Evolutionary conservation across 2,329 filamentous ascomycete species (phyloP), one percentile per base, ranked within the genome.

Genomic region (Fusarium beomiforme): DNA sequence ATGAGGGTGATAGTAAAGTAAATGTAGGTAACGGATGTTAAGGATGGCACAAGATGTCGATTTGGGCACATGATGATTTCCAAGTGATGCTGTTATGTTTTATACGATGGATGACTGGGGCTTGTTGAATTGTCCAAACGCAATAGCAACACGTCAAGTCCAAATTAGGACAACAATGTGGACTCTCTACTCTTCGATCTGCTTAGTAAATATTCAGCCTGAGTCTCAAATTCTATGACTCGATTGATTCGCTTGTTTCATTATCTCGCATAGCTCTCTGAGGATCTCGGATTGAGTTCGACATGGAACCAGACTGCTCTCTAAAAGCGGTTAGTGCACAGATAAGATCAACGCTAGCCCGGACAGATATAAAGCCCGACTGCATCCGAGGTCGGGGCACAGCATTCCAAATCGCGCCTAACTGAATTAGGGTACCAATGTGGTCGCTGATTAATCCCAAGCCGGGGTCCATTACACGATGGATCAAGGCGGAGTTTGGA

Each of bases 381-480:
- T 2, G 1, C 1, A 10, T 4, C 3, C 3, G 17, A 23, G 3
- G 1, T 29, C 10, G 23, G 21, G 23, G n/a, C 3, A 50, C 5
- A 8, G 12, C 10, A 5, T n/a, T 19, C 23, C 31, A 34, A 11
- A 19, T 4, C 0, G 11, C 10, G 12, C 34, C 34, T 31, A 24
- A 6, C 55, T 26, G 9, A 39, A 39, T 51, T 10, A 3, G 26
- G 55, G 12, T 8, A 33, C 41, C 46, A 59, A 10, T 59, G 16
- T 59, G 55, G 55, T 59, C 44, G 50, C 36, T 41, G 36, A 39
- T 11, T 23, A 50, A 50, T 34, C 1, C 5, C 6, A 19, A 10
- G 47, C 21, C 11, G 23, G 46, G 46, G 46, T 50, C 8, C 19
- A 11, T n/a, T 1, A 6, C 8, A 14, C n/a, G 5, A 7, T 16